Base-by-base conservation (phyloP, 441 rosid species). In the Pelargonium citronellum region DNA sequence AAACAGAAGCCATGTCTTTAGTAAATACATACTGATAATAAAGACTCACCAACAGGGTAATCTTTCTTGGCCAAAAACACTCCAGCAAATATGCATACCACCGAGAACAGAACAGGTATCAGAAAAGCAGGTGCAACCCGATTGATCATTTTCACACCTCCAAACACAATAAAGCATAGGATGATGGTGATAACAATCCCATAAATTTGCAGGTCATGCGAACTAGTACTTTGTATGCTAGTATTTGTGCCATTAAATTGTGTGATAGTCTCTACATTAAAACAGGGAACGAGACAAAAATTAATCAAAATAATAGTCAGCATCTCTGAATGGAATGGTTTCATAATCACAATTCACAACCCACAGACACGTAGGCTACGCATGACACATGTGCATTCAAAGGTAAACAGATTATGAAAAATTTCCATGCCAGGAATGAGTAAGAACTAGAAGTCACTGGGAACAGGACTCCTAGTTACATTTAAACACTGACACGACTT, bases 81-180 rank as follows among this genome's bases (percentile, higher is more conserved):
- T 68, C 99, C 99, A 19, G 91, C 70, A 74, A 91, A 92, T 78
- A 95, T 95, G 88, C 98, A 92, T 81, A 89, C 79, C 73, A 95
- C 75, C 0, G 99, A 95, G 77, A 95, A 76, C 67, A 95, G 76
- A 71, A 95, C 98, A 60, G 99, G 97, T 74, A 95, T 66, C 37
- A 95, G 96, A 80, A 95, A 92, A 79, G 99, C 92, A 70, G 99
- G 99, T 53, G 99, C 99, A 79, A 95, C 99, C 73, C 99, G 88
- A 78, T 95, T 95, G 86, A 95, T 95, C 80, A 92, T 92, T 87
- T 91, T 92, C 81, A 95, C 99, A n/a, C 98, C 99, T 73, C 99
- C 98, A 80, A 95, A 95, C 74, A 95, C 99, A 78, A 95, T 91
- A 84, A 95, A 87, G 90, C 97, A 91, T 37, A 95, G 81, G 74